These are phyloP conservation scores for Cladophialophora psammophila DNA, from an alignment of 2,329 filamentous ascomycete genomes.

Conservation along the genomic window DNA sequence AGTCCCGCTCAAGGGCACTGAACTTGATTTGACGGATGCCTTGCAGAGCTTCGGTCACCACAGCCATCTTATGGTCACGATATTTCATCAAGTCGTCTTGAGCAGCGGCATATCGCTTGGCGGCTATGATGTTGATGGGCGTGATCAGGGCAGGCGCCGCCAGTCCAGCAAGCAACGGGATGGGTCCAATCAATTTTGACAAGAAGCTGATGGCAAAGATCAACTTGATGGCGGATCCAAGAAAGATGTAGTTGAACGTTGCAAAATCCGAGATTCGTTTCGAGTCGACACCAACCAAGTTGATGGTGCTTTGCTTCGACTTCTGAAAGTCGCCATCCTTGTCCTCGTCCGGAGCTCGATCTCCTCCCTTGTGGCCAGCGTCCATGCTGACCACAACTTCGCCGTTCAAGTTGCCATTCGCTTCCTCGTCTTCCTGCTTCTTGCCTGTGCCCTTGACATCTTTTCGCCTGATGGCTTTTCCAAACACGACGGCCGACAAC, in stretches of 20 bases:
- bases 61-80: conserved; percentile 75
- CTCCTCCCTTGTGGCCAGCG: conserved; percentile 46
- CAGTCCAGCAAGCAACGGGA: conserved; percentile 70
- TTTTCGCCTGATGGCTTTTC: conserved; percentile 78
- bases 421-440: conserved; percentile 42
- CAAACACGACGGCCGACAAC: conserved; percentile 74
- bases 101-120: conserved; percentile 68
- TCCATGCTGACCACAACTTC: conserved; percentile 43
- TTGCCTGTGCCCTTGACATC: conserved; percentile 70
- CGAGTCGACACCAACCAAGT: conserved; percentile 78
- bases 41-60: conserved; percentile 77
- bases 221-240: conserved; percentile 68
- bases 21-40: conserved; percentile 88
- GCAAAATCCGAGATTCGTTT: conserved; percentile 73
- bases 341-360: conserved; percentile 50
- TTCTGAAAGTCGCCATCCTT: conserved; percentile 64
- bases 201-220: conserved; percentile 72
- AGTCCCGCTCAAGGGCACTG: conserved; percentile 75
- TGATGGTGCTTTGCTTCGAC: conserved; percentile 74
- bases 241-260: conserved; percentile 71
- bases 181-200: conserved; percentile 74
- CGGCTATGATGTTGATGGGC: conserved; percentile 72
- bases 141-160: conserved; percentile 68
- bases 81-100: conserved; percentile 77
- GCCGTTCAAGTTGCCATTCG: conserved; percentile 37